Conservation (phyloP, 768 basidiomycete genomes). For the Hygrocybe punicea region DNA sequence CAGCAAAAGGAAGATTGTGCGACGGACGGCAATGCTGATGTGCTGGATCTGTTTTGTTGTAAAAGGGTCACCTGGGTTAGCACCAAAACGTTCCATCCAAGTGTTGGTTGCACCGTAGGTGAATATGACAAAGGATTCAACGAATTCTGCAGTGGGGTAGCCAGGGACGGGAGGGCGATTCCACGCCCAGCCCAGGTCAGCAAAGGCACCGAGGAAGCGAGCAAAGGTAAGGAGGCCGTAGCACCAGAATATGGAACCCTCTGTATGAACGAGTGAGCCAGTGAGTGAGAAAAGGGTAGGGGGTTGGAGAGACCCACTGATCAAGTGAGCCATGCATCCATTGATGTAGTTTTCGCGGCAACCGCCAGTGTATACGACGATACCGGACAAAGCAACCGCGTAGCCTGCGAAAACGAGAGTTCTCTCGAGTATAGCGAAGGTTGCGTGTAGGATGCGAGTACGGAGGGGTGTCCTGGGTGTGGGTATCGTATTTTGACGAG, state of each 20-base stretch:
- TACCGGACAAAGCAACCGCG: conserved; percentile 60
- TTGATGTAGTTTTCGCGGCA: conserved; percentile 78
- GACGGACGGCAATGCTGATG: conserved; percentile 80
- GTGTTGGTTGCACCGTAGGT: conserved; percentile 86
- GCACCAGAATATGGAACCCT: conserved; percentile 89
- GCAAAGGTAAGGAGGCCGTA: conserved; percentile 87
- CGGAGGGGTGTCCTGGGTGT: conserved; percentile 22
- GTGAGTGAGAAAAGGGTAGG: not conserved
- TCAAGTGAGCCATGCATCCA: conserved; percentile 84
- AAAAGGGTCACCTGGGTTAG: conserved; percentile 72
- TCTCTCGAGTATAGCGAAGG: conserved; percentile 58
- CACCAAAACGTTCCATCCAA: conserved; percentile 97
- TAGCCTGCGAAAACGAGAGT: conserved; percentile 70
- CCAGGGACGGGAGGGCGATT: conserved; percentile 59
- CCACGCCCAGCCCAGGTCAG: conserved; percentile 94
- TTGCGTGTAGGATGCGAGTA: conserved; percentile 42
- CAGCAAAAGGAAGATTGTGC: not conserved
- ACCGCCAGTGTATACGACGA: conserved; percentile 81
- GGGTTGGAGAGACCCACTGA: conserved; percentile 56
- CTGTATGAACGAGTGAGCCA: conserved; percentile 35
- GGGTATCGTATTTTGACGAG: conserved; percentile 6
- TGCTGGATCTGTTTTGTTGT: conserved; percentile 92
- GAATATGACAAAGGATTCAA: conserved; percentile 80
- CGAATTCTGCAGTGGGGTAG: conserved; percentile 65
- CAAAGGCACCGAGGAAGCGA: conserved; percentile 90